These are phyloP conservation scores for Trametes sp. DNA, from an alignment of 1,284 basidiomycete species.

Conservation along the genomic window DNA sequence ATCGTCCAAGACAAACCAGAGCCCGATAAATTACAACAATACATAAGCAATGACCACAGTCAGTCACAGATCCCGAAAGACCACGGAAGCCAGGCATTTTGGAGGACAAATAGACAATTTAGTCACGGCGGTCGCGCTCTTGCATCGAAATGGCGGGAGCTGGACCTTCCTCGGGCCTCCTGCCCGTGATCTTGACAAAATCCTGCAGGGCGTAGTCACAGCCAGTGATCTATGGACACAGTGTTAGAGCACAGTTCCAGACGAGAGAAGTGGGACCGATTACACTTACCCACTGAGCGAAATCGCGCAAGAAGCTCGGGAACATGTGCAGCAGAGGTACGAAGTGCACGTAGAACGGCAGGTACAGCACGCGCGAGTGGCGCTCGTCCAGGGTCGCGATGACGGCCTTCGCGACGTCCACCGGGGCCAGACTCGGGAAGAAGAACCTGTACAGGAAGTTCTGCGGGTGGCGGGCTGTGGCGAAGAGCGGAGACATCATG, in stretches of 20 bases:
- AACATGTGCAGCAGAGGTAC: conserved; percentile 61
- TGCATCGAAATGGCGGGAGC: conserved; percentile 22
- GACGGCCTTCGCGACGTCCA: conserved; percentile 81
- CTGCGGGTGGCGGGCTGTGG: conserved; percentile 58
- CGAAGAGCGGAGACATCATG: conserved; percentile 79
- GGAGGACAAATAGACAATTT: background rate
- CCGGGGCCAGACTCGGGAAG: conserved; percentile 75
- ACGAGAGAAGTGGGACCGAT: no score
- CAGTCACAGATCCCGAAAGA: background rate
- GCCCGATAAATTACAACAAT: conserved; percentile 27
- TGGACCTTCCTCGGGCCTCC: conserved; percentile 51
- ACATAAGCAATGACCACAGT: conserved; percentile 15
- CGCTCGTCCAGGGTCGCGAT: conserved; percentile 81
- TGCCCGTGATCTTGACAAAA: conserved; percentile 56
- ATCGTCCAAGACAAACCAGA: background rate
- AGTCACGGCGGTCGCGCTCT: conserved; percentile 8
- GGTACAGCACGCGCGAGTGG: conserved; percentile 71
- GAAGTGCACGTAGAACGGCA: conserved; percentile 79
- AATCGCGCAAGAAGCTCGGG: conserved; percentile 77
- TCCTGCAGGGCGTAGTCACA: conserved; percentile 55
- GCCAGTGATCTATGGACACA: conserved; percentile 51
- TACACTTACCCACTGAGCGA: conserved; percentile 70
- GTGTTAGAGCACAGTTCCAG: conserved; percentile 19
- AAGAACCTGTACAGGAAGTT: conserved; percentile 71
- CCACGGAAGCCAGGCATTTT: background rate